phyloP scores from a whole-genome alignment of 129 eudicot genomes.

The Lactuca saligna region DNA sequence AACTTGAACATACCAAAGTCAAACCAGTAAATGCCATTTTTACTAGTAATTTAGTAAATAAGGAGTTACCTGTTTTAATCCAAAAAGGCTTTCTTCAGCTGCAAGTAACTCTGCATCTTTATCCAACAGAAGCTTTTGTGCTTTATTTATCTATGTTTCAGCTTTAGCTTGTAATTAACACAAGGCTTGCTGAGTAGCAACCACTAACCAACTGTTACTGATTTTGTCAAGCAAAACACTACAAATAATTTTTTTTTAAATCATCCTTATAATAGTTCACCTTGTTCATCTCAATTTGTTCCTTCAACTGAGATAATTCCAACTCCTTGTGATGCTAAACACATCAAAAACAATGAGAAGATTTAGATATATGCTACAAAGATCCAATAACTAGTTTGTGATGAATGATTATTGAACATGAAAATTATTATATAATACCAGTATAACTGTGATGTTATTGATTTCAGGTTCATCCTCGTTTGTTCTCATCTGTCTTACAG shows the following conservation, averaged over 20 bases:
- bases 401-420: slow-evolving; percentile 1
- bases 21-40: too few relatives aligned
- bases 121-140: slow-evolving; percentile 59
- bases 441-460: slow-evolving; percentile 66
- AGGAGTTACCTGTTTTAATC: slow-evolving; percentile 63
- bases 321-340: slow-evolving; percentile 84
- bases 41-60: background rate
- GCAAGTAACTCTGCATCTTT: slow-evolving; percentile 77
- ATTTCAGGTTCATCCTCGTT: slow-evolving; percentile 58
- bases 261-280: slow-evolving; percentile 24
- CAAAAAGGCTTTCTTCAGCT: slow-evolving; percentile 80
- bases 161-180: slow-evolving; percentile 72
- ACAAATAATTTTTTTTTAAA: too few relatives aligned
- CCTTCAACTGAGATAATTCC: slow-evolving; percentile 73
- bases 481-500: slow-evolving; percentile 37
- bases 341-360: slow-evolving; percentile 22
- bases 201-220: slow-evolving; percentile 6
- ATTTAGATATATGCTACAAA: slow-evolving; percentile 15
- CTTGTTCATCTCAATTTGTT: slow-evolving; percentile 85
- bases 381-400: slow-evolving; percentile 13
- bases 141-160: slow-evolving; percentile 71
- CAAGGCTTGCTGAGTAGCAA: slow-evolving; percentile 55
- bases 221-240: background rate
- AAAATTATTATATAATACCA: slow-evolving; percentile 55
- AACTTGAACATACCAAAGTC: slow-evolving; percentile 58